These are phyloP conservation scores for Ceratocystis cubensis DNA, from an alignment of 2,329 filamentous ascomycete genomes.

Conservation along the genomic window DNA sequence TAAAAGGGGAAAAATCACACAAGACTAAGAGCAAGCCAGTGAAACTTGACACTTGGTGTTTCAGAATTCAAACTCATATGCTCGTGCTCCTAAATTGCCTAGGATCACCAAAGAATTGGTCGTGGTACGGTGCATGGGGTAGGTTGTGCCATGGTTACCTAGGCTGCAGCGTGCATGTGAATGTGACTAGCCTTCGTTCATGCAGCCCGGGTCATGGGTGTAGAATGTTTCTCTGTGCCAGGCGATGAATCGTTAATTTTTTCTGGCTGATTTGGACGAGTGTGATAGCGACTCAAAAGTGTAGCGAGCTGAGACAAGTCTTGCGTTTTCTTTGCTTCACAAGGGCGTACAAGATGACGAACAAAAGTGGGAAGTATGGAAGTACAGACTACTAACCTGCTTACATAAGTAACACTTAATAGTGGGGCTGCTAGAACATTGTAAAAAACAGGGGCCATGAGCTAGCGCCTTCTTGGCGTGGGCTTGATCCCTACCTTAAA, in stretches of 20 bases:
- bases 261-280: neutral
- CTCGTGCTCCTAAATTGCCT: neutral
- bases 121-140: neutral
- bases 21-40: neutral
- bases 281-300: neutral
- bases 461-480: conserved; percentile 2
- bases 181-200: neutral
- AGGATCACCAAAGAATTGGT: neutral
- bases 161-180: neutral
- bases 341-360: neutral
- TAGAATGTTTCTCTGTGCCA: neutral
- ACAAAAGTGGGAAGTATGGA: neutral
- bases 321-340: neutral
- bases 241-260: neutral
- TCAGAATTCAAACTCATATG: conserved; percentile 5
- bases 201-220: neutral
- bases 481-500: conserved; percentile 2
- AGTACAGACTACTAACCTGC: neutral
- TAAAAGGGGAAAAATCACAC: conserved; percentile 19
- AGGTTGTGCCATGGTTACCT: conserved; percentile 2
- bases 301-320: neutral
- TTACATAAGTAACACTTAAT: neutral
- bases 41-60: conserved; percentile 15
- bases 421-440: neutral
- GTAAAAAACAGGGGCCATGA: neutral